These are phyloP conservation scores for Prunus padus DNA, from an alignment of 306 rosid species.

Conservation along the genomic window DNA sequence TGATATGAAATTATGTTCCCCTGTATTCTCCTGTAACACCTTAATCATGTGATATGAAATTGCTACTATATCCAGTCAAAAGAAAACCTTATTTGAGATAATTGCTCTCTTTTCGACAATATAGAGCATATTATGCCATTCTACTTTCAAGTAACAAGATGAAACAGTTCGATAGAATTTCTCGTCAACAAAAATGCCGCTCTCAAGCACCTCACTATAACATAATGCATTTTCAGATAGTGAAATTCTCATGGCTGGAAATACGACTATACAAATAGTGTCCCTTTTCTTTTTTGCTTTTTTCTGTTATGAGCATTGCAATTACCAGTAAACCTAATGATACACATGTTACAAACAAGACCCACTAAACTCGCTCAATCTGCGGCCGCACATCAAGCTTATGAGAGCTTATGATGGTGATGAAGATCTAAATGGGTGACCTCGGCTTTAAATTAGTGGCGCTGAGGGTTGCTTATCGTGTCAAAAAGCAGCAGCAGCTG, in stretches of 20 bases:
- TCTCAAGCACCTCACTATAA: neutral
- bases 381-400: neutral
- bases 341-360: neutral
- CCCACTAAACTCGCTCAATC: neutral
- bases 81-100: neutral
- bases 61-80: neutral
- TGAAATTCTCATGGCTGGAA: neutral
- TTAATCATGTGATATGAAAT: neutral
- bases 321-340: neutral
- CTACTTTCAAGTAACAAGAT: neutral
- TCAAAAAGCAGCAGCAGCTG: neutral
- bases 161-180: neutral
- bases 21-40: too few species aligned
- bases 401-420: neutral
- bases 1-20: too few species aligned
- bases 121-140: neutral
- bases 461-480: neutral
- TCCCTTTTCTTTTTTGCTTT: too few species aligned
- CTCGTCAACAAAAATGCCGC: neutral
- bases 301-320: neutral
- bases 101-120: too few species aligned
- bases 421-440: neutral
- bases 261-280: neutral
- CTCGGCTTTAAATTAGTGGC: neutral
- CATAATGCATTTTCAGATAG: neutral